These are phyloP conservation scores for Nitzschia putrida DNA, from an alignment of 108 stramenopile genomes.

Conservation along the genomic window DNA sequence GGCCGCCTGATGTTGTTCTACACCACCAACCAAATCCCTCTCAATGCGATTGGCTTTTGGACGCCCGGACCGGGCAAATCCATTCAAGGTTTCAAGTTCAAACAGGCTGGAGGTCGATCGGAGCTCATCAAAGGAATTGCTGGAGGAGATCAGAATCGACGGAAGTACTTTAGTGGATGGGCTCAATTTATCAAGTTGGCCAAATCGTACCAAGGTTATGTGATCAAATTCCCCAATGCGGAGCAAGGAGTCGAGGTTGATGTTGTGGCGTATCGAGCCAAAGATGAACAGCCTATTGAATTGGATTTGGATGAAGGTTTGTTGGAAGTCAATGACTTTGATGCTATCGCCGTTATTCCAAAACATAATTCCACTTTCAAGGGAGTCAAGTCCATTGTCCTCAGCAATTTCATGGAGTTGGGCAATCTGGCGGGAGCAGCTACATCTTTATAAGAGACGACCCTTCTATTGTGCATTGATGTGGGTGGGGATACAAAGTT, in stretches of 20 bases:
- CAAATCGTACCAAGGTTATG: constrained; percentile 55
- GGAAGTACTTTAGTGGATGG: constrained; percentile 75
- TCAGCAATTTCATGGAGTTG: constrained; percentile 48
- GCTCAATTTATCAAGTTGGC: constrained; percentile 67
- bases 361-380: constrained; percentile 48
- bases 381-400: constrained; percentile 56
- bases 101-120: constrained; percentile 47
- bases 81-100: constrained; percentile 77
- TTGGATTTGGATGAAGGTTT: constrained; percentile 60
- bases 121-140: constrained; percentile 78
- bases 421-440: constrained; percentile 55
- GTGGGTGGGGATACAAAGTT: neutral
- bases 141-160: constrained; percentile 69
- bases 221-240: constrained; percentile 59
- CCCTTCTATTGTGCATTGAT: neutral
- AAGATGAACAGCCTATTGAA: constrained; percentile 38
- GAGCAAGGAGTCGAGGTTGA: constrained; percentile 73
- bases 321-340: constrained; percentile 53
- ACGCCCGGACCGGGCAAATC: constrained; percentile 48
- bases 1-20: constrained; percentile 63
- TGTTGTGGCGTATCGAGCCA: constrained; percentile 44
- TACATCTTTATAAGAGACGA: constrained; percentile 25
- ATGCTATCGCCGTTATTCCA: constrained; percentile 68
- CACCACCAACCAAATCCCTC: constrained; percentile 44
- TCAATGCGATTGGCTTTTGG: constrained; percentile 74